Conservation (phyloP, 2,329 filamentous ascomycete genomes). For the Xylariaceae sp. region DNA sequence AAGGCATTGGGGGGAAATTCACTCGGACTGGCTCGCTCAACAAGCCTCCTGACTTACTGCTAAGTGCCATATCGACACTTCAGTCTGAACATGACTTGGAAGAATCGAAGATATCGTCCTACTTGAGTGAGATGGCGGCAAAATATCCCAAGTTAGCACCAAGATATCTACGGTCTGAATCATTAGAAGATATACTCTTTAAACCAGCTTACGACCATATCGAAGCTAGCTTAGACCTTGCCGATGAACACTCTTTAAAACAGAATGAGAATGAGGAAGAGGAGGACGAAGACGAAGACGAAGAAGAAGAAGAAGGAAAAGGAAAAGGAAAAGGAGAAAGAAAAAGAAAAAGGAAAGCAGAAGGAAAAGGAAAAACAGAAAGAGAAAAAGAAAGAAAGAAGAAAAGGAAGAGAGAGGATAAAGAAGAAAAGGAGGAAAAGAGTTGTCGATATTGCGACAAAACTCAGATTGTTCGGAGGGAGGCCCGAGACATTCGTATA, state of each 20-base stretch:
- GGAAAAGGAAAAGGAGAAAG: too few relatives aligned
- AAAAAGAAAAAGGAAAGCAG: too few relatives aligned
- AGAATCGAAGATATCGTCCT: conserved; percentile 23
- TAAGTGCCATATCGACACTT: conserved; percentile 29
- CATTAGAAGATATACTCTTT: conserved; percentile 26
- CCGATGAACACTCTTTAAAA: not conserved
- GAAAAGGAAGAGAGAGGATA: too few relatives aligned
- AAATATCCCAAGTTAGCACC: conserved; percentile 22
- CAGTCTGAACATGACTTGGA: conserved; percentile 19
- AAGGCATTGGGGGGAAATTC: conserved; percentile 16
- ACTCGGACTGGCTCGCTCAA: conserved; percentile 24
- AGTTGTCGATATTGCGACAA: conserved; percentile 24
- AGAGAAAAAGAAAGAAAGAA: too few relatives aligned
- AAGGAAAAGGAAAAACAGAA: too few relatives aligned
- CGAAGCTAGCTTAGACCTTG: not conserved
- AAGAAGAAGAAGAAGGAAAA: too few relatives aligned
- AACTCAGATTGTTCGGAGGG: conserved; percentile 19
- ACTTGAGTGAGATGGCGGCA: conserved; percentile 21
- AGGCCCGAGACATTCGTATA: conserved; percentile 25
- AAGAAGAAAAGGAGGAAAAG: too few relatives aligned
- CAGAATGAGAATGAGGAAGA: conserved; percentile 12
- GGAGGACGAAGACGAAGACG: conserved; percentile 12
- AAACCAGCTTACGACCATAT: not conserved
- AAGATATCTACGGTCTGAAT: conserved; percentile 24
- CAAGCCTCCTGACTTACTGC: conserved; percentile 27